Base-by-base conservation (phyloP, 2,329 filamentous ascomycete species). In the Alternaria tenuissima region DNA sequence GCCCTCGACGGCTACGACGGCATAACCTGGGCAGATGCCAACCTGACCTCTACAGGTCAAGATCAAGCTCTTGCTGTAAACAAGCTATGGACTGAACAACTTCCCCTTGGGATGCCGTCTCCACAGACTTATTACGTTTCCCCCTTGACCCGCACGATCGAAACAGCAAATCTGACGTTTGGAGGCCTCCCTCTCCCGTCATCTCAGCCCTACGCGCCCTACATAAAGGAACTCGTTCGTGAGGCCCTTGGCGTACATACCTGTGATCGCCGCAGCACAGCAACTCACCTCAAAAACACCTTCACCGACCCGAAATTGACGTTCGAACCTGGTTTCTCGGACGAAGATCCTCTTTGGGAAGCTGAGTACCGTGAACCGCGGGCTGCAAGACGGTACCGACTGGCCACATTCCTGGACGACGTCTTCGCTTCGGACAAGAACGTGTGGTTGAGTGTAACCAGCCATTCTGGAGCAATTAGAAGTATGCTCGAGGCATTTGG, bases 161-260 rank as follows among this genome's bases (percentile, higher is more conserved):
- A 86, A 59, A 92, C 90, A 0, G 86, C 88, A 18, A 83, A 88
- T 60, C 74, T 88, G 30, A 89, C 88, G 3, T 92, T 89, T 73
- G 70, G 72, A 3, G 79, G 75, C 14, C 80, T 91, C 4, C 66
- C 79, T 0, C 71, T 90, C 1, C 87, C 87, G 0, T 65, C 74
- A 2, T 71, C 78, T 2, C 73, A 74, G 11, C 82, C 81, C 0
- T 91, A 90, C 69, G 76, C 75, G 3, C 89, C 88, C 0, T 77
- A 81, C 6, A 80, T 91, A 60, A 90, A 90, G 76, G 89, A 91
- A 71, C 76, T 86, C 30, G 79, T 91, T 63, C 83, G 89, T 32
- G 90, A 92, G 76, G 85, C 85, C 3, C 85, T 91, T 51, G 88
- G 86, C 52, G 84, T 88, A 18, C 89, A 91, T 70, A 91, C 89